Base-by-base conservation (phyloP, 2,329 filamentous ascomycete genomes). In the Colletotrichum tabaci region DNA sequence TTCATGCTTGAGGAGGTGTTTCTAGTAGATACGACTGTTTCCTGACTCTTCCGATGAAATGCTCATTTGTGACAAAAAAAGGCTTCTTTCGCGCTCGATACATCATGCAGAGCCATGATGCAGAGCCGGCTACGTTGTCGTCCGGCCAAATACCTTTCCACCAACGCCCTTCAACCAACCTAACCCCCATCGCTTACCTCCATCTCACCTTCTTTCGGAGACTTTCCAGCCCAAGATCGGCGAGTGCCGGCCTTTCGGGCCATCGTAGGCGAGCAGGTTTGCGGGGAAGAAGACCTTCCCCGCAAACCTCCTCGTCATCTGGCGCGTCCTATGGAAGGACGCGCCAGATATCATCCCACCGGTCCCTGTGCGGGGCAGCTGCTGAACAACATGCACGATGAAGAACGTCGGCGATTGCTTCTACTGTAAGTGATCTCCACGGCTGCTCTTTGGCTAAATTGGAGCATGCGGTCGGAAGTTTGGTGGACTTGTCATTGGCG, bases 221-320 rank as follows among this genome's bases (percentile, higher is more conserved):
- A 61, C n/a, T 47, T 61, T 18, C 47, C 57, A 23, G 44, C 57
- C 18, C 16, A 40, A 49, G 57, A 61, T 49, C 57, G 57, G 57
- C 57, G 42, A 16, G 44, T 49, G 21, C 57, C 40, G 57, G 42
- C 3, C 23, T 21, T 40, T 61, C 44, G 57, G 57, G 44, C 26
- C 57, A 61, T 61, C 26, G 12, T 8, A 47, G 26, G 47, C 42
- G 44, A 47, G 16, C 21, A 3, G 9, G 57, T 42, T 47, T 47
- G 42, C 57, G 57, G 57, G 57, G 57, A 23, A 21, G 30, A 30
- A 30, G 30, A 30, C 30, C 30, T 30, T 30, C 30, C 30, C 30
- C 30, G 30, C 30, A 30, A 30, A 30, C 30, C 30, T 30, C 8
- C 30, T 30, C 30, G 30, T 30, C 30, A 30, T 30, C 30, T 8